Evolutionary conservation across 495 filamentous ascomycete genomes (phyloP), one percentile per base, ranked within the genome.

Genomic region (Paragyromitra xinjiangensis): DNA sequence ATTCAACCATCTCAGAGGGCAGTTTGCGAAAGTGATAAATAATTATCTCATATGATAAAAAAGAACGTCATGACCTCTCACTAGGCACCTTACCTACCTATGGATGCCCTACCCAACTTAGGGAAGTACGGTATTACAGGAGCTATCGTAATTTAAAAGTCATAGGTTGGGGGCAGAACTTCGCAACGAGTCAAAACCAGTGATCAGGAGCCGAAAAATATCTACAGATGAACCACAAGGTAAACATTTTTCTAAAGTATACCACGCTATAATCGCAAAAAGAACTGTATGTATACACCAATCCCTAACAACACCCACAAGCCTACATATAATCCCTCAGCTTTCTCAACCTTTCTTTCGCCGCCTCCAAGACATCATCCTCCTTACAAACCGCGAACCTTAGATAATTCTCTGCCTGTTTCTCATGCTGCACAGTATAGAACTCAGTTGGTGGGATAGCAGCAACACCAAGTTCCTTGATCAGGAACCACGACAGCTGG

Each of bases 321-420:
- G 6, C 48, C 50, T 79, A 80, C 80, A 82, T 82, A 50, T 55
- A 82, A 29, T 81, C 62, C 88, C 90, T 97, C 87, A 99, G 82
- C 22, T 91, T 93, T 73, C 94, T 87, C 78, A 99, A 83, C 80
- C 94, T 87, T 84, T 96, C 93, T 87, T 97, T 97, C 1, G 95
- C 95, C 55, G 87, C 89, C 84, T 97, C 94, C 9, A 99, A 84
- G 12, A 99, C 89, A 45, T 93, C 88, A 82, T 99, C 94, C 26
- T 96, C 88, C 88, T 99, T 99, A 85, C 95, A 99, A 9, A 99
- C 95, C 2, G 95, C 95, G 85, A 99, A 99, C 50, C 95, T 86
- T 77, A 99, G 85, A 83, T 94, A 99, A 81, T 98, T 92, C 87
- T 97, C 92, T 3, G 90, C 95, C 79, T 97, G 90, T 73, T 92